Evolutionary conservation across 2,329 filamentous ascomycete species (phyloP), one percentile per base, ranked within the genome.

Genomic region (Penicillium crustosum): DNA sequence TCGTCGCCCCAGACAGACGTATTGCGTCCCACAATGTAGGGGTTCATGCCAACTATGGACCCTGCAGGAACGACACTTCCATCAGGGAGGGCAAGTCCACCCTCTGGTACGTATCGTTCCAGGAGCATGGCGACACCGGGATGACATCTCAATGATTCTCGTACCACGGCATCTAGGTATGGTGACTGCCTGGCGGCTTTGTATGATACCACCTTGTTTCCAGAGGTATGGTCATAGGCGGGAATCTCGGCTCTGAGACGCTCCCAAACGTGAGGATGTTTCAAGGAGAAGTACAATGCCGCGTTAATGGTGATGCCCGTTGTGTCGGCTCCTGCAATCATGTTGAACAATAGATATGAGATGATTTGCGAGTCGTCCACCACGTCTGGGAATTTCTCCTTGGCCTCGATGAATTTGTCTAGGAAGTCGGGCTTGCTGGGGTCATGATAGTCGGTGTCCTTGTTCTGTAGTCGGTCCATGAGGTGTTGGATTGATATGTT

Each of bases 121-220:
- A 83, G 78, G 0, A 76, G 66, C 64, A 82, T 75, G 9, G 74
- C 77, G 3, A 82, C 73, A 3, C 72, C 75, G 1, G 82, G 80
- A 61, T 83, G 79, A 25, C 81, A 70, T 6, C 82, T 75, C 59
- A 80, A 67, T 1, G 78, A 73, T 67, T 86, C 83, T 15, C 77
- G 79, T 12, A 85, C 73, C 4, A 82, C 78, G 4, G 82, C 82
- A 44, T 80, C 73, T 12, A 85, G 74, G 63, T 83, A 83, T 3
- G 67, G 67, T 3, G 66, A 53, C 2, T 43, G 33, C 17, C 54
- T 60, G 17, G 66, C 54, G 1, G 53, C 29, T 44, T 64, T 65
- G 52, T 57, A 72, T 10, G 57, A 54, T 3, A 57, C 49, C 5
- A 60, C 59, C 0, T 56, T 52, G 7, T 29, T 25, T 3, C 33